Conservation (phyloP, 73 alveolate species). For the Durusdinium trenchii region DNA sequence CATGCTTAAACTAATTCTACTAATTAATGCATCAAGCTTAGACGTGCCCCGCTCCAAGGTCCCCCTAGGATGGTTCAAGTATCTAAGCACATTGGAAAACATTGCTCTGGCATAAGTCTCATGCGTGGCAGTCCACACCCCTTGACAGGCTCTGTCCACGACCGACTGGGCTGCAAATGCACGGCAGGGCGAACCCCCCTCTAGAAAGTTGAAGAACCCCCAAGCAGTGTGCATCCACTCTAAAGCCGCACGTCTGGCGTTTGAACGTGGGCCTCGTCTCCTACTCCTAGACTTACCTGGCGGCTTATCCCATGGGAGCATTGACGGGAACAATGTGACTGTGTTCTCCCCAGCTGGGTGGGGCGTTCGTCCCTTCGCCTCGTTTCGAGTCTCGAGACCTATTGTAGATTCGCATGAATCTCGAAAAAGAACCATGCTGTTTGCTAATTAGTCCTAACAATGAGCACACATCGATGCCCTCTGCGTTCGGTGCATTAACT, state of each 20-base stretch:
- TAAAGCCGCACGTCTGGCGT: neutral
- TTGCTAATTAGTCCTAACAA: neutral
- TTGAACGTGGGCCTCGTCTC: neutral
- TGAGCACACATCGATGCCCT: neutral
- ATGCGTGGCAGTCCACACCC: neutral
- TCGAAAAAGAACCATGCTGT: neutral
- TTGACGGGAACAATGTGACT: slow-evolving; percentile 1
- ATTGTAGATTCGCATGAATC: neutral
- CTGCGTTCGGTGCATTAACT: neutral
- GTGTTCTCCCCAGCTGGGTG: neutral
- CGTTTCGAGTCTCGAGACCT: neutral
- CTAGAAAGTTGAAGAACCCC: neutral
- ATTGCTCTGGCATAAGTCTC: neutral
- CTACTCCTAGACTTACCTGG: neutral
- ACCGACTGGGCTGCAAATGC: neutral
- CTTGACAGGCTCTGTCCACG: neutral
- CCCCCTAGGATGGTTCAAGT: neutral
- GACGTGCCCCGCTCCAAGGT: neutral
- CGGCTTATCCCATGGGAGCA: neutral
- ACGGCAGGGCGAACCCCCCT: neutral
- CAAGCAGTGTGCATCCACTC: neutral
- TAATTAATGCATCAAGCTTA: neutral
- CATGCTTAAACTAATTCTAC: neutral
- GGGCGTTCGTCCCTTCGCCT: neutral
- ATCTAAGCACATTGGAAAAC: neutral